These are phyloP conservation scores for Juncus inflexus DNA, from an alignment of 176 grass and related monocot species.

Conservation along the genomic window DNA sequence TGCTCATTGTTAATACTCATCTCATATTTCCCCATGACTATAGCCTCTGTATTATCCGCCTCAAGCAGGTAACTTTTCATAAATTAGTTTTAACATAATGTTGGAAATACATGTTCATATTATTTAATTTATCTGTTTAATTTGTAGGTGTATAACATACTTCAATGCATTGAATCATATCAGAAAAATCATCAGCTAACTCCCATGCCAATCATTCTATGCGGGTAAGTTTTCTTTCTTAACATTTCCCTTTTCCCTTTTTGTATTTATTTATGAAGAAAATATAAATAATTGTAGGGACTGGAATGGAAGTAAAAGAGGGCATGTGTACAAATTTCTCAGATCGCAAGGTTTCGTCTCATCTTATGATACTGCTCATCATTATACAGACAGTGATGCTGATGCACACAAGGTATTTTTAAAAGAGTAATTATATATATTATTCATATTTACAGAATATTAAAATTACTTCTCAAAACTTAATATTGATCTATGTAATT, in stretches of 20 bases:
- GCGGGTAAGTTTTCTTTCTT: slow-evolving; percentile 54
- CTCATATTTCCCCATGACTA: slow-evolving; percentile 89
- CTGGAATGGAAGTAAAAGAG: slow-evolving; percentile 93
- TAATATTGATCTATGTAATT: no score
- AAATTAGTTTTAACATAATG: not conserved
- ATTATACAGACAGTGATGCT: slow-evolving; percentile 81
- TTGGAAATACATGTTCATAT: not conserved
- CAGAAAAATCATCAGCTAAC: slow-evolving; percentile 79
- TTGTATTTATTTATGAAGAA: slow-evolving; percentile 5
- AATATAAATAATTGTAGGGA: slow-evolving; percentile 47
- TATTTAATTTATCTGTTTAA: not conserved
- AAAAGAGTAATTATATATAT: not conserved
- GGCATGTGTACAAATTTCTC: slow-evolving; percentile 94
- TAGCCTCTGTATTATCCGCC: slow-evolving; percentile 75
- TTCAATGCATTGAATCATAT: slow-evolving; percentile 78
- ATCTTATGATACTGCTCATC: slow-evolving; percentile 84
- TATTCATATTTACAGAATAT: no score
- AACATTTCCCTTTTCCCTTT: not conserved
- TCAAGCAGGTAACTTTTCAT: slow-evolving; percentile 56
- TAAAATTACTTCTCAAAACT: no score
- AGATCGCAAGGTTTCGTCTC: slow-evolving; percentile 82
- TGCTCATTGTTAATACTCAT: slow-evolving; percentile 84
- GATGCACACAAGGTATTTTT: slow-evolving; percentile 76
- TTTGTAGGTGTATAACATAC: slow-evolving; percentile 81
- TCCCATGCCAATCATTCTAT: slow-evolving; percentile 68